Base-by-base conservation (phyloP, 2,329 filamentous ascomycete genomes). In the Pseudogymnoascus sp. region DNA sequence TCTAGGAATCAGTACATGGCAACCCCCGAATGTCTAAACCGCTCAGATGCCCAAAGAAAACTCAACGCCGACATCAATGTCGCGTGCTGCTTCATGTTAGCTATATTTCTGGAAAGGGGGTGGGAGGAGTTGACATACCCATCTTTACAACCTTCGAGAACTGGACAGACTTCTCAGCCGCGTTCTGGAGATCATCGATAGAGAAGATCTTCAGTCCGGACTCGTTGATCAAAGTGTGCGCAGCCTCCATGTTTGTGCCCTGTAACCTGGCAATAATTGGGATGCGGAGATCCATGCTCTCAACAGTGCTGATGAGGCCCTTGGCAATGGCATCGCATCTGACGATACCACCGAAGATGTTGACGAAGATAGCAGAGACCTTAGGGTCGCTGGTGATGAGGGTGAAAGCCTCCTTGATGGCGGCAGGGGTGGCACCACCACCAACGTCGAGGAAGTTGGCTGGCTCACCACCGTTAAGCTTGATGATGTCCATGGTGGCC, bases 401-500 rank as follows among this genome's bases (percentile, higher is more conserved):
- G 78, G 96, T 93, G 75, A 99, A 99, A 69, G 95, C 95, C 79
- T 95, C 89, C 82, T 92, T 91, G 80, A 99, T 99, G 72, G 95
- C 95, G 69, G 93, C 89, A 36, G 95, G 93, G 65, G 95, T 99
- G 70, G 95, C 95, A 82, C 95, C 95, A 77, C 95, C 95, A 75
- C 95, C 95, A 71, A 99, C 95, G 77, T 99, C 95, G 71, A 99
- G 84, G 88, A 99, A 99, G 87, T 99, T 99, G 72, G 95, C 95
- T 67, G 95, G 95, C 75, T 86, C 83, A 68, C 95, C 95, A 71
- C 95, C 95, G 81, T 97, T 99, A 68, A 99, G 86, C 87, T 99
- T 97, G 86, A 99, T 99, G 78, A 99, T 97, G 79, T 99, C 95
- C 95, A 99, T 99, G 77, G 95, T 99, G 68, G 95, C 95, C 95